These are phyloP conservation scores for Phragmites australis DNA, from an alignment of 176 grass and related monocot genomes.

Conservation along the genomic window DNA sequence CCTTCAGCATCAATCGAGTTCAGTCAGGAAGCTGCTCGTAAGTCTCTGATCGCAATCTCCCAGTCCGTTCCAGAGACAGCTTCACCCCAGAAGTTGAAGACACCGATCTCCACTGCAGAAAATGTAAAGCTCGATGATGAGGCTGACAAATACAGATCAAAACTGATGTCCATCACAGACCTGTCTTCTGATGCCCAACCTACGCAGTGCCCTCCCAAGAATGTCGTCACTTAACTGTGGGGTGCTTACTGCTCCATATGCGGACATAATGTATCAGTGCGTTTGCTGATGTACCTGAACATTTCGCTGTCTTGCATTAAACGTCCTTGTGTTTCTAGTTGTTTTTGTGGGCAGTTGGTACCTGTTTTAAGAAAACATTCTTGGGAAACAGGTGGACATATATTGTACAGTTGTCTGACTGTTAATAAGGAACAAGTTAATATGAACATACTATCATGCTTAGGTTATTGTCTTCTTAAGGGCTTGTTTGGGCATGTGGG, in stretches of 20 bases:
- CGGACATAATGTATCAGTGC: slow-evolving; percentile 36
- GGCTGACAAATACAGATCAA: slow-evolving; percentile 70
- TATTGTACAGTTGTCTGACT: slow-evolving; percentile 40
- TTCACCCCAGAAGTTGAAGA: slow-evolving; percentile 26
- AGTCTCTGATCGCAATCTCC: slow-evolving; percentile 84
- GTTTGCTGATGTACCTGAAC: slow-evolving; percentile 36
- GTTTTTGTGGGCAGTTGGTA: neutral
- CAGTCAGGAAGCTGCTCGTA: slow-evolving; percentile 65
- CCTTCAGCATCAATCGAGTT: slow-evolving; percentile 34
- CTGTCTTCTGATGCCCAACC: slow-evolving; percentile 54
- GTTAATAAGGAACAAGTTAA: slow-evolving; percentile 23
- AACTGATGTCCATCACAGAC: slow-evolving; percentile 88
- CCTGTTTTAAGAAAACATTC: slow-evolving; percentile 1
- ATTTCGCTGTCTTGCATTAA: slow-evolving; percentile 29
- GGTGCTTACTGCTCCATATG: slow-evolving; percentile 35
- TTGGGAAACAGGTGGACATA: neutral
- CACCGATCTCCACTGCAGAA: slow-evolving; percentile 23
- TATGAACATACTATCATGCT: neutral
- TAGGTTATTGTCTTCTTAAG: neutral
- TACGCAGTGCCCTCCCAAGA: slow-evolving; percentile 37
- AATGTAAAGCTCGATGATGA: slow-evolving; percentile 30
- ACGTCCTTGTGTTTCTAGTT: slow-evolving; percentile 24
- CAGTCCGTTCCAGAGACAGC: slow-evolving; percentile 49
- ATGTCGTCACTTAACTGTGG: slow-evolving; percentile 17
- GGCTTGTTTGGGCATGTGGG: neutral